These are phyloP conservation scores for Apophysomyces trapeziformis DNA, from an alignment of 371 early-diverging fungal genomes.

Conservation along the genomic window DNA sequence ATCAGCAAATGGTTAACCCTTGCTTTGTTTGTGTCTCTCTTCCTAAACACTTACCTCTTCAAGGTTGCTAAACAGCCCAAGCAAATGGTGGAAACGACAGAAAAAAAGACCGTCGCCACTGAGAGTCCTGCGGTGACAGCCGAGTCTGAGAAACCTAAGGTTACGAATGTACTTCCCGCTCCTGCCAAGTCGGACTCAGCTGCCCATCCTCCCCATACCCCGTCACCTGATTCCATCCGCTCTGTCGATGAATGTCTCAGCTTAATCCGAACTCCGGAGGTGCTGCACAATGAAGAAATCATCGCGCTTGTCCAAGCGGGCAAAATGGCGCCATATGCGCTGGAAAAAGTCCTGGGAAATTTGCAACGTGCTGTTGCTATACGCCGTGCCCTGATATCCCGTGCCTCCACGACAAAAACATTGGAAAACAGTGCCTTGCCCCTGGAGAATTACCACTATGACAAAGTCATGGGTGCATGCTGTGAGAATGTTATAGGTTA, in stretches of 20 bases:
- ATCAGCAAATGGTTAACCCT: constrained; percentile 60
- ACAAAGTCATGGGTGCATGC: constrained; percentile 89
- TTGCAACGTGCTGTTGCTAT: constrained; percentile 82
- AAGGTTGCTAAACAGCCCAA: constrained; percentile 56
- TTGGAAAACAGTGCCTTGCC: constrained; percentile 74
- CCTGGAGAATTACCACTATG: constrained; percentile 85
- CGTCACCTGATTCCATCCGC: constrained; percentile 20
- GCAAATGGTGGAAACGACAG: neutral
- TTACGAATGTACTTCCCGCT: constrained; percentile 19
- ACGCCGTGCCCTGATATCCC: constrained; percentile 76
- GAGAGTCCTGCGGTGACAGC: neutral
- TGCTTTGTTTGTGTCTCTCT: constrained; percentile 52
- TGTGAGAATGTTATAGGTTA: constrained; percentile 98
- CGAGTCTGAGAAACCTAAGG: neutral
- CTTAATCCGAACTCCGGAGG: constrained; percentile 56
- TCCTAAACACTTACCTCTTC: constrained; percentile 65
- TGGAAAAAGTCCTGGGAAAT: constrained; percentile 83
- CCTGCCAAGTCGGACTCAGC: neutral
- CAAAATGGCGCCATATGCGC: constrained; percentile 79
- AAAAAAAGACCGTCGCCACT: constrained; percentile 5
- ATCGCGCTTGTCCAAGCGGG: constrained; percentile 70
- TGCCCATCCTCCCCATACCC: no score
- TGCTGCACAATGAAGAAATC: constrained; percentile 75
- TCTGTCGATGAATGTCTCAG: constrained; percentile 61
- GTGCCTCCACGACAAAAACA: constrained; percentile 64